Evolutionary conservation across 2,329 filamentous ascomycete genomes (phyloP).

Genomic region (Ophiobolus disseminans): DNA sequence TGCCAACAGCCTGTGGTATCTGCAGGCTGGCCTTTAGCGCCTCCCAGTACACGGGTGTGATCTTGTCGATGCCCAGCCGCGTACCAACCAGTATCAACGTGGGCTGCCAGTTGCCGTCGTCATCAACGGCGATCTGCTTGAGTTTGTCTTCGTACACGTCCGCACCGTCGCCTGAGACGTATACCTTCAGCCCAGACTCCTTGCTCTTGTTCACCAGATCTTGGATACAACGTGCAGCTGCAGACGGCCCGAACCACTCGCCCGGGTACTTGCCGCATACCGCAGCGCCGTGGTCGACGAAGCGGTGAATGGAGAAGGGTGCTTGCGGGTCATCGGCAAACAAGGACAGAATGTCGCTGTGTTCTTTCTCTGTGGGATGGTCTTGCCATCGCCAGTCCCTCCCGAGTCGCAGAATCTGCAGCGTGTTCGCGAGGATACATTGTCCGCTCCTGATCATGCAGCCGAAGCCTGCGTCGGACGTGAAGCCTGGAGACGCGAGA

Average conservation of each 20-base stretch:
- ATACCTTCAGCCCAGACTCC: constrained; percentile 74
- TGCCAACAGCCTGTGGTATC: constrained; percentile 91
- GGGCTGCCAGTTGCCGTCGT: constrained; percentile 73
- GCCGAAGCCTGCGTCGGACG: constrained; percentile 94
- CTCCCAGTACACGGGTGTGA: constrained; percentile 94
- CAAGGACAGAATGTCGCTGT: constrained; percentile 74
- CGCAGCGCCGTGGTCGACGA: constrained; percentile 84
- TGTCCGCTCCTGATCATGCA: constrained; percentile 99
- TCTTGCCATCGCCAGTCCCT: constrained; percentile 81
- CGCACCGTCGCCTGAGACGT: constrained; percentile 85
- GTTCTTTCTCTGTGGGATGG: constrained; percentile 59
- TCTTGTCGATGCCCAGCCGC: constrained; percentile 88
- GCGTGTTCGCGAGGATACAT: constrained; percentile 86
- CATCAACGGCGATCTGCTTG: constrained; percentile 74
- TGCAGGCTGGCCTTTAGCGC: constrained; percentile 85
- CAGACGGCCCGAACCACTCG: constrained; percentile 99
- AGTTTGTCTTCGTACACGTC: constrained; percentile 95
- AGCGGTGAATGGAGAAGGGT: constrained; percentile 93
- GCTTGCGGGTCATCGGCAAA: constrained; percentile 89
- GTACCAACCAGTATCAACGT: constrained; percentile 90
- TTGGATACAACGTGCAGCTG: constrained; percentile 91
- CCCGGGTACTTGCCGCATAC: constrained; percentile 94
- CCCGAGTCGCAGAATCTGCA: constrained; percentile 75
- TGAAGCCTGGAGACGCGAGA: constrained; percentile 84
- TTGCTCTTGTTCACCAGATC: constrained; percentile 73